Conservation (phyloP, 345 rosid genomes). For the Linum trigynum region DNA sequence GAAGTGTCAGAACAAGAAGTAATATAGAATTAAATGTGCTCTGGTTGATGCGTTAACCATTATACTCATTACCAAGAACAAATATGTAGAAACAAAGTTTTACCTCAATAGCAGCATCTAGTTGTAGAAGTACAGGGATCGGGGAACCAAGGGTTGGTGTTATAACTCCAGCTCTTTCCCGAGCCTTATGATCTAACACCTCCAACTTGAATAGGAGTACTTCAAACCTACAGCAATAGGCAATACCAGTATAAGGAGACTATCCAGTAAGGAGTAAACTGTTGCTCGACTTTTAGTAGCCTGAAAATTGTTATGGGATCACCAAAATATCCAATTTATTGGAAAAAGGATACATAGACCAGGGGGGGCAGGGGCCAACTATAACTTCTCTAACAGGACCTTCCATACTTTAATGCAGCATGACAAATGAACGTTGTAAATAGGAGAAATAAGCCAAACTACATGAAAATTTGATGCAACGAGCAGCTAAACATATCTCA, state of each 20-base stretch:
- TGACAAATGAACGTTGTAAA: background rate
- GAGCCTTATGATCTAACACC: slow-evolving; percentile 93
- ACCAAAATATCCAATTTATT: too few relatives aligned
- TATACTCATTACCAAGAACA: background rate
- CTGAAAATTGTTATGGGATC: background rate
- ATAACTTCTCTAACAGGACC: background rate
- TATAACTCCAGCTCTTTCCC: slow-evolving; percentile 94
- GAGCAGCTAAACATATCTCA: background rate
- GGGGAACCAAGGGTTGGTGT: slow-evolving; percentile 73
- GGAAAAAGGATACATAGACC: background rate
- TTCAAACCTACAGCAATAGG: slow-evolving; percentile 53
- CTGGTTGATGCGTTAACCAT: background rate
- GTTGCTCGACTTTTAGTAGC: background rate
- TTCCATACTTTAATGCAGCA: background rate
- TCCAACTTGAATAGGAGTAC: slow-evolving; percentile 72
- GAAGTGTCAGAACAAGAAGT: background rate
- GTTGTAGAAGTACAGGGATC: slow-evolving; percentile 71
- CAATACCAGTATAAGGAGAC: background rate
- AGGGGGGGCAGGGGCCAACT: background rate
- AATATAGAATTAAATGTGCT: background rate
- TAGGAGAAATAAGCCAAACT: background rate
- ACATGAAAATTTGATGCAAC: too few relatives aligned
- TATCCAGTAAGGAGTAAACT: background rate
- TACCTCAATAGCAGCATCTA: slow-evolving; percentile 87
- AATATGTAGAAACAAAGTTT: slow-evolving; percentile 15